Conservation (phyloP, 768 basidiomycete species). For the Mrakia frigida region DNA sequence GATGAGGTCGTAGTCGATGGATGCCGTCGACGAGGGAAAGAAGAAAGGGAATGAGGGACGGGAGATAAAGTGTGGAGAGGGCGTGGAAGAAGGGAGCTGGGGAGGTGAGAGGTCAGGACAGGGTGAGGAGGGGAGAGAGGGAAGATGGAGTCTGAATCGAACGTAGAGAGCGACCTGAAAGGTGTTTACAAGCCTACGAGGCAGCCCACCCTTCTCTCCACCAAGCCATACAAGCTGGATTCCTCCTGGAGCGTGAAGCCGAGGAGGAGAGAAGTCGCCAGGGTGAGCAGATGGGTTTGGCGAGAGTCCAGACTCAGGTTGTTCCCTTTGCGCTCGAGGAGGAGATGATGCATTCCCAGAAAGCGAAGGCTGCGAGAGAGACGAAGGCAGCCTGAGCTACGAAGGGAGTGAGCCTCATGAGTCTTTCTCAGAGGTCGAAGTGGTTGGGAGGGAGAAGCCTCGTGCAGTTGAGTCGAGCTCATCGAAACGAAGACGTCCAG, state of each 20-base stretch:
- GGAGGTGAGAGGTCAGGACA: background rate
- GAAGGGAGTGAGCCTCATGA: too few relatives aligned
- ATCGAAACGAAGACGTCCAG: too few relatives aligned
- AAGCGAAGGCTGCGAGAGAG: too few relatives aligned
- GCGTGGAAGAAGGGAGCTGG: background rate
- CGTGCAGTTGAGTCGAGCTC: too few relatives aligned
- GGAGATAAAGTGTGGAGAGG: background rate
- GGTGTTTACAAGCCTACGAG: background rate
- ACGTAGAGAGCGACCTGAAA: background rate
- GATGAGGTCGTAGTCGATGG: background rate
- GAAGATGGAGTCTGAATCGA: too few relatives aligned
- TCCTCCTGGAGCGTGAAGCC: background rate
- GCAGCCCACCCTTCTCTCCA: background rate
- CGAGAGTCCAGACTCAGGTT: background rate
- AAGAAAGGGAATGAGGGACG: background rate
- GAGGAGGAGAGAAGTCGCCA: background rate
- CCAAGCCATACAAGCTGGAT: background rate
- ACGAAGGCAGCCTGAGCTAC: too few relatives aligned
- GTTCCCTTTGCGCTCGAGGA: background rate
- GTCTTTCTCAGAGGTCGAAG: too few relatives aligned
- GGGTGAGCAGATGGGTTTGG: background rate
- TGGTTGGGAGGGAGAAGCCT: too few relatives aligned
- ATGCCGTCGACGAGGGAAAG: background rate
- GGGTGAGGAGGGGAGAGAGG: background rate
- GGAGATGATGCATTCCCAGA: too few relatives aligned